phyloP scores from a whole-genome alignment of 2,329 filamentous ascomycete species.

The Alternaria brassicicola region DNA sequence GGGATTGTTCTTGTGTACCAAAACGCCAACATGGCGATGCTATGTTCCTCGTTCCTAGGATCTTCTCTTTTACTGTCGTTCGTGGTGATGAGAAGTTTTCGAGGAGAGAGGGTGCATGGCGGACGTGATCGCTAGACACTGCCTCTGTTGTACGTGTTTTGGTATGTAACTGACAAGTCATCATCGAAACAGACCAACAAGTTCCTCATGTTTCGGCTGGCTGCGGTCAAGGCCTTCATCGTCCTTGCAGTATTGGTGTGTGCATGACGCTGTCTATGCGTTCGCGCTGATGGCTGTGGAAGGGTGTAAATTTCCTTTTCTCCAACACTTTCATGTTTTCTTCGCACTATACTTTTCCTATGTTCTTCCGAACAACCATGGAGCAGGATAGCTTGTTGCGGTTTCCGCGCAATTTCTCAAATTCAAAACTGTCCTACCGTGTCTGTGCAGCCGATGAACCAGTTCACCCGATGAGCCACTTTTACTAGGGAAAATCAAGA shows the following conservation, averaged over 20 bases:
- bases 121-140: not conserved
- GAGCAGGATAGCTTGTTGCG: no score
- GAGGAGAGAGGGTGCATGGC: not conserved
- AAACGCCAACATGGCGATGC: no score
- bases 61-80: not conserved
- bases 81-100: not conserved
- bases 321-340: not conserved
- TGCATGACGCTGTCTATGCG: not conserved
- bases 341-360: not conserved
- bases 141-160: not conserved
- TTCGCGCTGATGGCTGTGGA: not conserved
- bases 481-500: no score
- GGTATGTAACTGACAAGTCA: not conserved
- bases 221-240: fast-evolving
- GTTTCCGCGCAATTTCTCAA: no score
- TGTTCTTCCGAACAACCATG: not conserved
- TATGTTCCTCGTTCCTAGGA: not conserved
- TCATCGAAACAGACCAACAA: not conserved
- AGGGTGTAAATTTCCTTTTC: not conserved
- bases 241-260: not conserved
- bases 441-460: no score
- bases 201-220: not conserved
- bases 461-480: no score
- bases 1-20: not conserved
- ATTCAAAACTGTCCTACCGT: no score